A percentile compares a stretch with the other conserved stretches of the same genome.
Conservation (phyloP, 1,139 yeast species). For the Yamadazyma blattariae region DNA sequence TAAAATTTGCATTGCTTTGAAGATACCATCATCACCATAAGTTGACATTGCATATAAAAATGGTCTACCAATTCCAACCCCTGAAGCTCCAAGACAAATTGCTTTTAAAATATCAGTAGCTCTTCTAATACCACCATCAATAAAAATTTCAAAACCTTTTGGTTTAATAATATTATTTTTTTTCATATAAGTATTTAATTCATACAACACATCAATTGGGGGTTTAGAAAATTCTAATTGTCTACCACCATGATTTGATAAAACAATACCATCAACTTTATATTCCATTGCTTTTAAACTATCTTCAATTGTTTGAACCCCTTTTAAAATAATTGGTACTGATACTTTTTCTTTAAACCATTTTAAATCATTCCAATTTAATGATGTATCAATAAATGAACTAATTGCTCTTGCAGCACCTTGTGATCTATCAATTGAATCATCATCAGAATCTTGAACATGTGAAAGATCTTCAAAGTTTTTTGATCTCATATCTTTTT, state of each 20-base stretch:
- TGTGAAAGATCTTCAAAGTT: constrained; percentile 42
- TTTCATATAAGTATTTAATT: constrained; percentile 34
- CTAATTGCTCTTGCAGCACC: constrained; percentile 90
- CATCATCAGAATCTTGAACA: constrained; percentile 63
- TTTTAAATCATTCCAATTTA: constrained; percentile 64
- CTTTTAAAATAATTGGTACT: constrained; percentile 69
- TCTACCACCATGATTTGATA: constrained; percentile 76
- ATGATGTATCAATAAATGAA: constrained; percentile 78
- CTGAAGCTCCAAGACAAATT: constrained; percentile 65
- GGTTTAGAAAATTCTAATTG: constrained; percentile 68
- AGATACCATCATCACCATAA: constrained; percentile 78
- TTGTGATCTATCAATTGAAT: constrained; percentile 52
- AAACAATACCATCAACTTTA: constrained; percentile 61
- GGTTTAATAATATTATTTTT: constrained; percentile 24
- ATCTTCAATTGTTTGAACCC: constrained; percentile 70
- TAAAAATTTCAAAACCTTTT: constrained; percentile 49
- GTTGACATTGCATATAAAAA: constrained; percentile 69
- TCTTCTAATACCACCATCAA: constrained; percentile 71
- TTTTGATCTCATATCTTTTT: constrained; percentile 53
- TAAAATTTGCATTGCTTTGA: constrained; percentile 70
- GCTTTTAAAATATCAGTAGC: constrained; percentile 69
- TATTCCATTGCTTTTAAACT: constrained; percentile 59
- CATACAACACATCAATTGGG: constrained; percentile 66
- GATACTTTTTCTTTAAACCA: constrained; percentile 57
- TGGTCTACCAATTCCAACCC: constrained; percentile 75